These are phyloP conservation scores for Microsporum ferrugineum DNA, from an alignment of 2,329 filamentous ascomycete genomes.

Conservation along the genomic window DNA sequence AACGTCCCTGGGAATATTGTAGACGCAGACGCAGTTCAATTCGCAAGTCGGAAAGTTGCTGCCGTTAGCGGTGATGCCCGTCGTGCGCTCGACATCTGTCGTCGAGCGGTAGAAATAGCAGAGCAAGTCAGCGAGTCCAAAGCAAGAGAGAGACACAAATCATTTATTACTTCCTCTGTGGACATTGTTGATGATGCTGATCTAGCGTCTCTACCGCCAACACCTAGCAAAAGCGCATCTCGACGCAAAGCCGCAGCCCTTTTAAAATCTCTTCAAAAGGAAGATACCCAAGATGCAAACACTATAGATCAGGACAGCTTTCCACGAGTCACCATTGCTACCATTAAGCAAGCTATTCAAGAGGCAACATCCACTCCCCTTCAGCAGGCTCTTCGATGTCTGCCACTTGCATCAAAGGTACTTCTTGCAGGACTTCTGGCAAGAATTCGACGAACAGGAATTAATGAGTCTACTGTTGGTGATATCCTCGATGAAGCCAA, in stretches of 20 bases:
- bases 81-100: conserved; percentile 86
- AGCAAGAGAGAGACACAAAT: conserved; percentile 3
- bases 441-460: conserved; percentile 67
- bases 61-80: conserved; percentile 91
- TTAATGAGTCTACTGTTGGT: conserved; percentile 76
- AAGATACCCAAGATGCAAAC: conserved; percentile 1
- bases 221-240: conserved; percentile 32
- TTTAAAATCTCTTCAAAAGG: background rate
- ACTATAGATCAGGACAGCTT: conserved; percentile 13
- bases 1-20: conserved; percentile 83
- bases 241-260: conserved; percentile 10
- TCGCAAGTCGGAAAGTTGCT: conserved; percentile 90
- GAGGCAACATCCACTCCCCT: conserved; percentile 89
- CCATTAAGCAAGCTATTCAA: conserved; percentile 85
- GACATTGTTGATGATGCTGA: conserved; percentile 19
- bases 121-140: conserved; percentile 53
- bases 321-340: conserved; percentile 74
- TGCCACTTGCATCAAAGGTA: conserved; percentile 73
- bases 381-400: conserved; percentile 72
- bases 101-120: conserved; percentile 86
- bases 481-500: conserved; percentile 82
- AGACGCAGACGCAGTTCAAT: conserved; percentile 85
- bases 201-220: conserved; percentile 30
- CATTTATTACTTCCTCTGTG: conserved; percentile 10
- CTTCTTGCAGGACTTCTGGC: conserved; percentile 73